Percentiles rank a stretch among this genome's conserved stretches.
Conservation (phyloP, 75 land plant species). For the Cunninghamia lanceolata region DNA sequence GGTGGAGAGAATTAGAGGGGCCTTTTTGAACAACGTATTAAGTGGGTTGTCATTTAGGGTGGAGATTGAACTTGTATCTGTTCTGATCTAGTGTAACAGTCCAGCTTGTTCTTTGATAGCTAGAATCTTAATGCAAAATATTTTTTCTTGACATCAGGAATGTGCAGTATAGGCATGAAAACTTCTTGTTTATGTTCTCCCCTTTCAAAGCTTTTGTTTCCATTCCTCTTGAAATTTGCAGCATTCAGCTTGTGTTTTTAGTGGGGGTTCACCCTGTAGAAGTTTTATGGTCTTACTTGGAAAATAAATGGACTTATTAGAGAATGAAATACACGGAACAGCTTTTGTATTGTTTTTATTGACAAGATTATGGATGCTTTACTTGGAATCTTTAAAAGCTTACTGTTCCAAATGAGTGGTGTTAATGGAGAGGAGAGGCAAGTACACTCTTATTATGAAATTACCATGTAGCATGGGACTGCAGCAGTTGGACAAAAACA, state of each 20-base stretch:
- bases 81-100: neutral
- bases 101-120: neutral
- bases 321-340: neutral
- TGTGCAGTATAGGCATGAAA: neutral
- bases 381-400: neutral
- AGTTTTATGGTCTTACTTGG: neutral
- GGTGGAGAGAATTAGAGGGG: neutral
- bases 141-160: neutral
- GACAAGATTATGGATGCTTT: neutral
- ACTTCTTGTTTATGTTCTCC: neutral
- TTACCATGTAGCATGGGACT: neutral
- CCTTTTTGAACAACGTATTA: neutral
- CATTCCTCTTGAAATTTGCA: neutral
- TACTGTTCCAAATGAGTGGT: neutral
- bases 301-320: neutral
- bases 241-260: neutral
- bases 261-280: neutral
- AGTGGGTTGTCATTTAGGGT: neutral
- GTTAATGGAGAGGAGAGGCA: neutral
- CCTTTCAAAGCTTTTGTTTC: neutral
- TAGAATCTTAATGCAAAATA: neutral
- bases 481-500: neutral
- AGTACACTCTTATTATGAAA: neutral
- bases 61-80: neutral
- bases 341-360: neutral